Evolutionary conservation across 495 filamentous ascomycete species (phyloP), one percentile per base, ranked within the genome.

Genomic region (Aspergillus sclerotiicarbonarius): DNA sequence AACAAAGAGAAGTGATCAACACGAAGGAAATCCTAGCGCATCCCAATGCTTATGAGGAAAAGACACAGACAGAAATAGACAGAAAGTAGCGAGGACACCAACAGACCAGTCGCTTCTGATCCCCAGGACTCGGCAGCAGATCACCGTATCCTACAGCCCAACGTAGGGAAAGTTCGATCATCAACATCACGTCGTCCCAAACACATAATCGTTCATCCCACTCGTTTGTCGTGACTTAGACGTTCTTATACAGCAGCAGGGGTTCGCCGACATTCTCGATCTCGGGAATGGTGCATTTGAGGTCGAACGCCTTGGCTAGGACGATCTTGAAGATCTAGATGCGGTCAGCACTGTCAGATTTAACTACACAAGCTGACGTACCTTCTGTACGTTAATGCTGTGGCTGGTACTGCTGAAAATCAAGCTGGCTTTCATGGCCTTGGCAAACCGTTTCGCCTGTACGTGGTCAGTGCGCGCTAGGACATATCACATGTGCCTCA

Each of bases 381-480:
- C 94, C 89, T 98, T 98, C 71, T 98, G 94, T 31, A 98, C 94
- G 64, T 98, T 98, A 79, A 98, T 98, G 71, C 91, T 96, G 72
- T 98, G 94, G 71, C 91, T 96, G 30, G 94, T 98, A 70, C 92
- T 96, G 76, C 91, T 96, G 75, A 98, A 98, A 68, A 98, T 97
- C 61, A 98, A 77, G 66, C 89, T 90, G 54, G 94, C 94, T 62
- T 93, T 91, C 94, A 98, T 98, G 12, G 94, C 94, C 69, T 96
- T 95, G 56, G 94, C 94, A 70, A 98, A 98, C 54, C 95, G 85
- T 57, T 92, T 90, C 30, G 94, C 94, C 91, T 96, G 51, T 4
- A 49, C 41, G 29, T 15, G 6, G 41, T 67, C 49, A 68, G 63
- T 35, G 33, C 31, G 43, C 18, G 50, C 35, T 32, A 7, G 12